Evolutionary conservation across 176 grass and related monocot species (phyloP).

Genomic region (Juncus effusus): DNA sequence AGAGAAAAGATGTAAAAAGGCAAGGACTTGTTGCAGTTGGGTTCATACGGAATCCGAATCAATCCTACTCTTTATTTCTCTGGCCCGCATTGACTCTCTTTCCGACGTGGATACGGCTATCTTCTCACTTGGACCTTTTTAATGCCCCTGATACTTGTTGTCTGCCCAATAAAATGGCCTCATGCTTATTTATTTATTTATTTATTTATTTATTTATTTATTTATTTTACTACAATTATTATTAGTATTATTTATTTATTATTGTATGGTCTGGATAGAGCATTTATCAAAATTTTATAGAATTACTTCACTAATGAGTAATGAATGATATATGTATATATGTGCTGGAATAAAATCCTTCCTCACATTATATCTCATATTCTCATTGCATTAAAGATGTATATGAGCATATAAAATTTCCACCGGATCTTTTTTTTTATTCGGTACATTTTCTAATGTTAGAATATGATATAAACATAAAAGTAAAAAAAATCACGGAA

Average conservation of each 20-base stretch:
- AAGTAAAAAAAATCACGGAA: constrained; percentile 1
- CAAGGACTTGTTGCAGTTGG: too few species aligned
- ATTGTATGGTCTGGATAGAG: too few species aligned
- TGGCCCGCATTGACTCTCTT: not conserved
- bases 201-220: too few species aligned
- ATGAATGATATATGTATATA: too few species aligned
- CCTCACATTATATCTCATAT: not conserved
- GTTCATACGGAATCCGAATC: too few species aligned
- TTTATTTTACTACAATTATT: too few species aligned
- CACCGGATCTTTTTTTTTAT: not conserved
- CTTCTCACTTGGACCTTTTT: not conserved
- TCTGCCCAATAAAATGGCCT: too few species aligned
- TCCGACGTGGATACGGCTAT: not conserved
- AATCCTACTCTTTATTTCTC: constrained; percentile 8
- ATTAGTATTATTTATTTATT: too few species aligned
- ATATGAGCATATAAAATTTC: too few species aligned
- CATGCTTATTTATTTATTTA: too few species aligned
- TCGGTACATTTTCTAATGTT: constrained; percentile 18
- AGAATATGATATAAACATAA: constrained; percentile 2
- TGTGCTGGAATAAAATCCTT: not conserved
- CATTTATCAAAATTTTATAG: too few species aligned
- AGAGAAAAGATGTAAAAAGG: not conserved
- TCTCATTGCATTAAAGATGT: not conserved
- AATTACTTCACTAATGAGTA: too few species aligned
- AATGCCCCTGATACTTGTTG: not conserved